A percentile compares a stretch with the other conserved stretches of the same genome.
These are phyloP conservation scores for Solanum hybrid DNA, from an alignment of 305 asterid genomes.

Conservation along the genomic window DNA sequence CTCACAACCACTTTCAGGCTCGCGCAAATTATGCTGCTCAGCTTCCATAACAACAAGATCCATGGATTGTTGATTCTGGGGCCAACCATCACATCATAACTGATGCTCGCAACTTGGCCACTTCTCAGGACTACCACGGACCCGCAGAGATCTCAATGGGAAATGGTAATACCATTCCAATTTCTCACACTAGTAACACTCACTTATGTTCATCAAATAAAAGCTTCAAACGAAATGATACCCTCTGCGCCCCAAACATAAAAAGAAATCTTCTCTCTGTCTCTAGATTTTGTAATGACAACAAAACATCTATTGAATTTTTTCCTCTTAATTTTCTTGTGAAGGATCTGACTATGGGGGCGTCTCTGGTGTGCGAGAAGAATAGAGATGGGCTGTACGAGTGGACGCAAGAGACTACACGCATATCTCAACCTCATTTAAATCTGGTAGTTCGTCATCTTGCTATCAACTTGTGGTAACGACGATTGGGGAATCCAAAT, in stretches of 20 bases:
- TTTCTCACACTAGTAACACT: neutral
- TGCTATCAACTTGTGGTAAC: neutral
- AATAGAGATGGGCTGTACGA: neutral
- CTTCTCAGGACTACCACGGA: neutral
- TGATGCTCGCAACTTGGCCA: neutral
- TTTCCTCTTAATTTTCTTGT: neutral
- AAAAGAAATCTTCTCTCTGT: neutral
- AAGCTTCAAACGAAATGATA: neutral
- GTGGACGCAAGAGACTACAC: neutral
- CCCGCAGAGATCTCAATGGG: neutral
- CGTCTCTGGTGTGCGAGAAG: neutral
- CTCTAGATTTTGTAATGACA: neutral
- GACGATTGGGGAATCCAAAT: neutral
- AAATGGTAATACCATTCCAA: neutral
- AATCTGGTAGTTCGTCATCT: neutral
- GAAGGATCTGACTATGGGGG: neutral
- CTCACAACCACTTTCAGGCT: no score
- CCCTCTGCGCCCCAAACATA: neutral
- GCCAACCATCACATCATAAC: neutral
- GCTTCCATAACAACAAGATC: neutral
- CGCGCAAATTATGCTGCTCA: neutral
- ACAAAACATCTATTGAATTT: neutral
- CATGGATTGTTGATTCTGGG: neutral
- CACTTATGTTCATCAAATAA: neutral
- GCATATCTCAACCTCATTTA: neutral